These are phyloP conservation scores for Sodiomyces alkalinus DNA, from an alignment of 2,329 filamentous ascomycete species.

Conservation along the genomic window DNA sequence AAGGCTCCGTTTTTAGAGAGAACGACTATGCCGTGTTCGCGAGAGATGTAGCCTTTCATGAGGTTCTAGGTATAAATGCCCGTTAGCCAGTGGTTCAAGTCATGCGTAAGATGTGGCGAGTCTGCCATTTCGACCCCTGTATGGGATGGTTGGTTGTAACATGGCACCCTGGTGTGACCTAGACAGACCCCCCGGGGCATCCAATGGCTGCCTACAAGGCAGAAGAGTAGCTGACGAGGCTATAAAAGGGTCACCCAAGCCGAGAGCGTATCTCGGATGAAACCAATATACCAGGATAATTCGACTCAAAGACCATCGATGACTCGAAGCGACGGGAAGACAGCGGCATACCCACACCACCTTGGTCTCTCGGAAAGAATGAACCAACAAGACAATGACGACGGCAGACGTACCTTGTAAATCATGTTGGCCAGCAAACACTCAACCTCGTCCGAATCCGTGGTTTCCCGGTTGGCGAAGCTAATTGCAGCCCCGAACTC, in stretches of 20 bases:
- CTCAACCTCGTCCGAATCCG: slow-evolving; percentile 88
- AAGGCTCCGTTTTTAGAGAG: slow-evolving; percentile 89
- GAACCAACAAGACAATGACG: slow-evolving; percentile 6
- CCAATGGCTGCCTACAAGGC: slow-evolving; percentile 1
- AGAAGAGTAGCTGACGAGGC: not conserved
- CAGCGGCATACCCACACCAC: no score
- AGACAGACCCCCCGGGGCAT: no score
- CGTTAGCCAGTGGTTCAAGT: slow-evolving; percentile 17
- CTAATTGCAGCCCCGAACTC: slow-evolving; percentile 79
- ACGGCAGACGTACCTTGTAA: slow-evolving; percentile 59
- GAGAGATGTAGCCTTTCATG: slow-evolving; percentile 97
- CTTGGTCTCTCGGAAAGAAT: no score
- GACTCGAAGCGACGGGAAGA: no score
- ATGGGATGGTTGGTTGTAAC: no score
- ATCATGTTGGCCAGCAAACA: slow-evolving; percentile 93
- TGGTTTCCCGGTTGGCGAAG: slow-evolving; percentile 49
- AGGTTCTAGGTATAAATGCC: slow-evolving; percentile 44
- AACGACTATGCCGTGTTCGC: slow-evolving; percentile 79
- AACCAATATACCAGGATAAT: no score
- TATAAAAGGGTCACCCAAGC: slow-evolving; percentile 2
- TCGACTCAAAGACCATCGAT: no score
- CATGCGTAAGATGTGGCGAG: no score
- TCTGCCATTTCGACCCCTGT: no score
- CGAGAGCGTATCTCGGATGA: no score
- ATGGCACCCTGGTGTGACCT: no score